Conservation (phyloP, 352 stramenopile species). For the Plasmopara viticola region DNA sequence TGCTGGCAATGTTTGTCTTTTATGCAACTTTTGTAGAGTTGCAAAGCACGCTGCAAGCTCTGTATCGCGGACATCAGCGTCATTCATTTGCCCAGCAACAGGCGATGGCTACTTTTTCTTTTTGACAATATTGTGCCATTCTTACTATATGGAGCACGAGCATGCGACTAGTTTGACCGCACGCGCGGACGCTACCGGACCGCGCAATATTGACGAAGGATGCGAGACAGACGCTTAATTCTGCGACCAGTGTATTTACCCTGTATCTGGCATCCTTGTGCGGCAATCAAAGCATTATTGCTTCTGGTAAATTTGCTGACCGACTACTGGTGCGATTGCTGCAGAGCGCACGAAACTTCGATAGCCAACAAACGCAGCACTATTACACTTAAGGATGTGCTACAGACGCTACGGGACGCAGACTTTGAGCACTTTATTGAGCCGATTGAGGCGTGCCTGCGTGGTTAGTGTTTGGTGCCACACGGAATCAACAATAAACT, state of each 20-base stretch:
- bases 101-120: no score
- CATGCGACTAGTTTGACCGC: conserved; percentile 58
- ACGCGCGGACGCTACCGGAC: conserved; percentile 53
- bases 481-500: neutral
- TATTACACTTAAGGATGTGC: conserved; percentile 68
- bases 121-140: no score
- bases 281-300: conserved; percentile 11
- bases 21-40: conserved; percentile 52
- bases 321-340: conserved; percentile 1
- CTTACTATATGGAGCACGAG: conserved; percentile 55
- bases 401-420: conserved; percentile 59
- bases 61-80: conserved; percentile 28
- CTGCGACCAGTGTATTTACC: conserved; percentile 69
- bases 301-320: neutral
- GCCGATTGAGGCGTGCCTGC: conserved; percentile 62
- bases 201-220: conserved; percentile 65
- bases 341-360: conserved; percentile 60
- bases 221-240: conserved; percentile 60
- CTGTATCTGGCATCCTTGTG: conserved; percentile 69
- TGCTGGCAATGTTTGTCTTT: conserved; percentile 32
- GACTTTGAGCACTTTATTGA: conserved; percentile 75
- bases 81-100: conserved; percentile 7
- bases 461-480: conserved; percentile 28
- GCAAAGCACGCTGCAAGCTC: conserved; percentile 53
- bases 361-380: conserved; percentile 69